These are phyloP conservation scores for Russula lepida DNA, from an alignment of 768 basidiomycete species.

Conservation along the genomic window DNA sequence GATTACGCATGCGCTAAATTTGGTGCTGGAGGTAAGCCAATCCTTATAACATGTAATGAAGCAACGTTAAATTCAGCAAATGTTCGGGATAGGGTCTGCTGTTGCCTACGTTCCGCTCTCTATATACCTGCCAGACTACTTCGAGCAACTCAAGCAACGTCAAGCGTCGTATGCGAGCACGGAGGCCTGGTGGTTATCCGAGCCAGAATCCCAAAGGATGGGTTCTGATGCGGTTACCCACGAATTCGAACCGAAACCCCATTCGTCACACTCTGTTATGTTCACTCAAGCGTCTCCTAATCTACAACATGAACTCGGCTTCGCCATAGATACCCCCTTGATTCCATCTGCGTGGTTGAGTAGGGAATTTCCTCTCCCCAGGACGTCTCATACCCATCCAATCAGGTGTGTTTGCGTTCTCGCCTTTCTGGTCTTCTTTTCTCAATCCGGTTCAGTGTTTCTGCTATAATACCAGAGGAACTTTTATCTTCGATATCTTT, in stretches of 20 bases:
- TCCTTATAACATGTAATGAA: not conserved
- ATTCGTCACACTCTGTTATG: conserved; percentile 2
- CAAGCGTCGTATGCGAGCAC: conserved; percentile 17
- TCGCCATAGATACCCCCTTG: conserved; percentile 24
- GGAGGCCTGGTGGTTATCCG: conserved; percentile 21
- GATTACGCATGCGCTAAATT: conserved; percentile 22
- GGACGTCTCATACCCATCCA: conserved; percentile 21
- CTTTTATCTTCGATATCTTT: conserved; percentile 46
- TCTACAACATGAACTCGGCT: conserved; percentile 24
- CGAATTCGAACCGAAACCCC: not conserved
- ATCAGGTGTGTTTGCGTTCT: conserved; percentile 10
- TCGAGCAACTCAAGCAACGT: conserved; percentile 18
- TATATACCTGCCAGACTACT: conserved; percentile 20
- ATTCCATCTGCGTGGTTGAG: conserved; percentile 9
- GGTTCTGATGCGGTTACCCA: not conserved
- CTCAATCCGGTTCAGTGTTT: conserved; percentile 44
- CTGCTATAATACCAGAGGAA: conserved; percentile 52
- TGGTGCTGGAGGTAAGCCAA: conserved; percentile 15
- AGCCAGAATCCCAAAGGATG: not conserved
- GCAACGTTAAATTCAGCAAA: not conserved
- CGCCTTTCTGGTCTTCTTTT: not conserved
- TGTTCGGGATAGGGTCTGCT: conserved; percentile 12
- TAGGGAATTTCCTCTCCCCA: conserved; percentile 14
- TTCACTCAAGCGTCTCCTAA: conserved; percentile 7
- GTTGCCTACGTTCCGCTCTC: conserved; percentile 20